Base-by-base conservation (phyloP, 768 basidiomycete genomes). In the Xerocomellus intermedius region DNA sequence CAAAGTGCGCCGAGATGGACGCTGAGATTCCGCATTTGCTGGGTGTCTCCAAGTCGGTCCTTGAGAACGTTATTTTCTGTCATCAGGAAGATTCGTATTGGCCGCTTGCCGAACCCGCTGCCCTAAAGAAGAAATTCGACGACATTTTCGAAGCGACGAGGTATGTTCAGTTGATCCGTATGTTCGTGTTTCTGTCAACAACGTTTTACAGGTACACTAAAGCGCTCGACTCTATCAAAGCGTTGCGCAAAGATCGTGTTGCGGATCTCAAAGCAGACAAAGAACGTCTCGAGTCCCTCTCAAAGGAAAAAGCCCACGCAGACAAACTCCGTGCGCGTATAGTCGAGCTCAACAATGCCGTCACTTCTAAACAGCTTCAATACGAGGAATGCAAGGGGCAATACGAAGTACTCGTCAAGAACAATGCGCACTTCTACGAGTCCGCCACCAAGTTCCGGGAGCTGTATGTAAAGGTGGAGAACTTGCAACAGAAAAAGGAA, bases 71-170 rank as follows among this genome's bases (percentile, higher is more conserved):
- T 64, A 98, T 99, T 46, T 99, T 99, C 66, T 99, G 97, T 71
- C 97, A 99, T 71, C 97, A 99, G 73, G 97, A 99, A 65, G 97
- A 99, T 50, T 95, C 94, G 0, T 98, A 92, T 64, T 99, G 97
- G 97, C 97, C 97, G 0, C 79, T 99, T 22, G 81, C 94, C 0
- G 97, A 98, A 63, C 91, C 96, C 2, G 76, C 91, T 12, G 81
- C 85, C 0, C 74, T 99, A 36, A 99, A 99, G 80, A 98, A 98
- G 81, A 98, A 98, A 69, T 99, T 99, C 57, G 97, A 99, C 64
- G 97, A 99, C 64, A 99, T 99, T 53, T 98, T 99, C 64, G 97
- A 99, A 72, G 97, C 97, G 4, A 98, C 95, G 19, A 89, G 89
- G 94, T 91, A 48, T 32, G 77, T 66, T 39, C 2, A 5, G 19